Conservation (phyloP, 1,284 basidiomycete species). For the Phellopilus nigrolimitatus region DNA sequence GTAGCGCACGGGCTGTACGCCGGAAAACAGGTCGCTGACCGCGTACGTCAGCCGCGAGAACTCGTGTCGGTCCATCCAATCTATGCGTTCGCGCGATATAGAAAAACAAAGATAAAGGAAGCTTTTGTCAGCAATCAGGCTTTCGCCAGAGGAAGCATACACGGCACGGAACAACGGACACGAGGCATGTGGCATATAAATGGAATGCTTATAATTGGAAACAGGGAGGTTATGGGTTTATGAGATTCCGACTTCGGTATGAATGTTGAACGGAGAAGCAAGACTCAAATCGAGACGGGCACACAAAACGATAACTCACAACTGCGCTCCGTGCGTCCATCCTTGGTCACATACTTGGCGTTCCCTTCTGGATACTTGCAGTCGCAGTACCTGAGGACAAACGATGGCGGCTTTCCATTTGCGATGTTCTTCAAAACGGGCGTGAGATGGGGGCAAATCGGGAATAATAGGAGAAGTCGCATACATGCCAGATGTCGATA, state of each 20-base stretch:
- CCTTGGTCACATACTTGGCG: constrained; percentile 6
- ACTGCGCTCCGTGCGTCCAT: constrained; percentile 12
- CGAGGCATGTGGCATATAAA: background rate
- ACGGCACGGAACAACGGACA: background rate
- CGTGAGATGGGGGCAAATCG: background rate
- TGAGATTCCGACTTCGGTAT: too few relatives aligned
- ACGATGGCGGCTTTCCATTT: constrained; percentile 20
- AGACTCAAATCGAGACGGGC: background rate
- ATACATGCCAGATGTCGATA: constrained; percentile 34
- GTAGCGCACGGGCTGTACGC: constrained; percentile 13
- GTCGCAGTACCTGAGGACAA: constrained; percentile 18
- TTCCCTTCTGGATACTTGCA: constrained; percentile 17
- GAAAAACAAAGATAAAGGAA: background rate
- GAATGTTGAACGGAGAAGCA: background rate
- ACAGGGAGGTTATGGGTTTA: too few relatives aligned
- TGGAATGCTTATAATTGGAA: background rate
- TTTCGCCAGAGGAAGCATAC: background rate
- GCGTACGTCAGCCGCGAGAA: constrained; percentile 12
- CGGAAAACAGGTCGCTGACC: constrained; percentile 12
- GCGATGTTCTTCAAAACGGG: constrained; percentile 16
- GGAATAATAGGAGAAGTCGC: background rate
- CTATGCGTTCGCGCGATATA: constrained; percentile 1
- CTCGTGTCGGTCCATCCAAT: constrained; percentile 15
- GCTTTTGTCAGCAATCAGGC: background rate
- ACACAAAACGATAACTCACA: constrained; percentile 8